A percentile compares a stretch with the other conserved stretches of the same genome.
Conservation (phyloP, 371 early-diverging fungal species). For the Lichtheimia ornata region DNA sequence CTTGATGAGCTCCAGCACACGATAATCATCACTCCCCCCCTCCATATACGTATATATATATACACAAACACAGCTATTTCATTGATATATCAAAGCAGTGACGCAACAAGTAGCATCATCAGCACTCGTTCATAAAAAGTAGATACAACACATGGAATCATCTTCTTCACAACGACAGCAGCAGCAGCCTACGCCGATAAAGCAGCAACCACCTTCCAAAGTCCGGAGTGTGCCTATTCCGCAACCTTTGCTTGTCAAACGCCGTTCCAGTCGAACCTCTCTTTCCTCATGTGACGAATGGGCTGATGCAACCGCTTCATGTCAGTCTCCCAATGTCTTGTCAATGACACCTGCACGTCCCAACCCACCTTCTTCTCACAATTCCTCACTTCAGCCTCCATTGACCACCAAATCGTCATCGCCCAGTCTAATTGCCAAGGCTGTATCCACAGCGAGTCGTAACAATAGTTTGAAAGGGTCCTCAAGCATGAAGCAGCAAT, state of each 20-base stretch:
- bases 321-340: constrained; percentile 6
- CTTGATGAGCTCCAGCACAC: background rate
- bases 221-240: constrained; percentile 45
- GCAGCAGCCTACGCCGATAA: background rate
- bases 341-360: constrained; percentile 11
- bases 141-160: background rate
- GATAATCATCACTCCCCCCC: background rate
- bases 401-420: constrained; percentile 13
- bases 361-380: background rate
- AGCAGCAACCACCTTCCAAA: constrained; percentile 14
- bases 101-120: background rate
- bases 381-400: constrained; percentile 2
- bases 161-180: background rate
- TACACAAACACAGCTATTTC: too few relatives aligned
- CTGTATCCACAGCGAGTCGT: too few relatives aligned
- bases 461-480: too few relatives aligned
- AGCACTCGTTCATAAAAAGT: background rate
- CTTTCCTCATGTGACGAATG: constrained; percentile 31
- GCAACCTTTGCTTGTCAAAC: constrained; percentile 38
- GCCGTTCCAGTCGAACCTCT: constrained; percentile 37
- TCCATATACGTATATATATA: too few relatives aligned
- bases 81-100: background rate
- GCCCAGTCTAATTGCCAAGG: too few relatives aligned
- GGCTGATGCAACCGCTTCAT: constrained; percentile 6
- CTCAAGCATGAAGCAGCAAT: too few relatives aligned